Percentiles rank a stretch among this genome's conserved stretches.
Evolutionary conservation across 345 rosid genomes (phyloP).

Genomic region (Odontarrhena argentea): DNA sequence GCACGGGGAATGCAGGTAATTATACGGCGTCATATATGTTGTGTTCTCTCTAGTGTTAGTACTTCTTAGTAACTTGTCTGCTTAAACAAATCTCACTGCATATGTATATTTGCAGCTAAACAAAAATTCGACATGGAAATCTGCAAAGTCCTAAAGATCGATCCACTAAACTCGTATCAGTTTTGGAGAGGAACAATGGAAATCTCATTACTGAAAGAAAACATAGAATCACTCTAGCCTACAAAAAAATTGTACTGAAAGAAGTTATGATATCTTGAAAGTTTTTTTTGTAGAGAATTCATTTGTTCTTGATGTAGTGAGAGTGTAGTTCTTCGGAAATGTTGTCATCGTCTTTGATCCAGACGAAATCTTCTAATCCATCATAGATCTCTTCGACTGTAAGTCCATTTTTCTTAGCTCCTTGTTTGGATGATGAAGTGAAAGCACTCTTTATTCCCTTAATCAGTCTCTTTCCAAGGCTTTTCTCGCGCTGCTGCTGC

Average conservation of each 20-base stretch:
- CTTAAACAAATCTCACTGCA: constrained; percentile 4
- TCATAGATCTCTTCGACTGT: constrained; percentile 33
- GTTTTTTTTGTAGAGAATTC: constrained; percentile 11
- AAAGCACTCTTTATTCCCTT: constrained; percentile 60
- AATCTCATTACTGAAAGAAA: constrained; percentile 12
- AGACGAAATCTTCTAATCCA: constrained; percentile 42
- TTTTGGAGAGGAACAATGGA: constrained; percentile 3
- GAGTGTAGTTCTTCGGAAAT: constrained; percentile 36
- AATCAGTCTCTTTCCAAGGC: constrained; percentile 53
- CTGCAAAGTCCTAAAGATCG: constrained; percentile 24
- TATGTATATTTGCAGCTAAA: constrained; percentile 28
- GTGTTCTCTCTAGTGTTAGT: constrained; percentile 7
- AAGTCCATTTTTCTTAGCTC: constrained; percentile 28
- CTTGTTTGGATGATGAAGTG: constrained; percentile 47
- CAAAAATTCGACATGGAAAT: constrained; percentile 17
- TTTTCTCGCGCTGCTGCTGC: constrained; percentile 31
- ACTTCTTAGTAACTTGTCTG: not conserved
- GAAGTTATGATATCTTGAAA: not conserved
- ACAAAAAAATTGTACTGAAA: constrained; percentile 22
- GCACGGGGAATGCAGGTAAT: constrained; percentile 55
- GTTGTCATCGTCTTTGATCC: constrained; percentile 40
- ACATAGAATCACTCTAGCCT: constrained; percentile 14
- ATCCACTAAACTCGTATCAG: not conserved
- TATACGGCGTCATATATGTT: not conserved
- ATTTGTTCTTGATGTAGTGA: constrained; percentile 35